A percentile compares a stretch with the other conserved stretches of the same genome.
These are phyloP conservation scores for Russula griseocarnosa DNA, from an alignment of 768 basidiomycete species.

Conservation along the genomic window DNA sequence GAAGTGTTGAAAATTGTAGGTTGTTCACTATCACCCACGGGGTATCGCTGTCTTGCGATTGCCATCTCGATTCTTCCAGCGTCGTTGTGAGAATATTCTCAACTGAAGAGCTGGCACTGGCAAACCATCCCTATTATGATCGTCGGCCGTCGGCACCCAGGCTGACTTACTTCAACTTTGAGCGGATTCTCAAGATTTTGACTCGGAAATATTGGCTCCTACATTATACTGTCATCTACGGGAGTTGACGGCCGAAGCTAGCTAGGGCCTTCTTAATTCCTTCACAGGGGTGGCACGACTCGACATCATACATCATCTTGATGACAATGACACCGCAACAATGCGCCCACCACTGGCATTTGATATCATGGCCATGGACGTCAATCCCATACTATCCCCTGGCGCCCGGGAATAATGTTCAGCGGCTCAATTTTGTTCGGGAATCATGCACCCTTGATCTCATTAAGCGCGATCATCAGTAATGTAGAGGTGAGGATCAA, in stretches of 20 bases:
- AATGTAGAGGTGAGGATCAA: background rate
- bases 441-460: background rate
- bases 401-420: background rate
- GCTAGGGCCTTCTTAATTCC: background rate
- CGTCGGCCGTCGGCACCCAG: no score
- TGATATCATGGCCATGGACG: background rate
- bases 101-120: no score
- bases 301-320: background rate
- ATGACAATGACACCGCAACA: background rate
- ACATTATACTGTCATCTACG: background rate
- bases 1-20: background rate
- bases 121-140: no score
- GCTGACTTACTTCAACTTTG: no score
- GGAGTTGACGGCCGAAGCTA: background rate
- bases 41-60: background rate
- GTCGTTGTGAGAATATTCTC: background rate
- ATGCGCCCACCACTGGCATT: background rate
- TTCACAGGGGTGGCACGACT: background rate
- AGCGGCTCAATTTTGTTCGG: background rate
- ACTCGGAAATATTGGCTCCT: background rate
- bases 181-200: no score
- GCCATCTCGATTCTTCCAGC: background rate
- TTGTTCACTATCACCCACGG: background rate
- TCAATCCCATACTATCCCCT: background rate
- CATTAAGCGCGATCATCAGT: background rate